These are phyloP conservation scores for Rhizopus arrhizus DNA, from an alignment of 371 early-diverging fungal genomes.

Conservation along the genomic window DNA sequence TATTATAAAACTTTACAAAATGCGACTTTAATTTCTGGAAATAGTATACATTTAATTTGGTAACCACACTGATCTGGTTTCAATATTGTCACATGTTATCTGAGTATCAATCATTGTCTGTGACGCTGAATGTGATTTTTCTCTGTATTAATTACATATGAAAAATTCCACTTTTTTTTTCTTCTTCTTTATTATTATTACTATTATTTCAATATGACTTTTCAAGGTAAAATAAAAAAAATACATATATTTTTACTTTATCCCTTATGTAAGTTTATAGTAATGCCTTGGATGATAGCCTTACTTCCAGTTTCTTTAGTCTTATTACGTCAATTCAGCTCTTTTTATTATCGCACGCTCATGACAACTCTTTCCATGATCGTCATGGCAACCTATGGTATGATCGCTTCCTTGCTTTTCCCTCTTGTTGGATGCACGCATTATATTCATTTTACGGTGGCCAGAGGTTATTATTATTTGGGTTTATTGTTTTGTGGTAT, in stretches of 20 bases:
- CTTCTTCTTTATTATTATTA: background rate
- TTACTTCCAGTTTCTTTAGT: background rate
- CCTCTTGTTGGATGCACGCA: conserved; percentile 50
- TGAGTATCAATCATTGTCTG: too few relatives aligned
- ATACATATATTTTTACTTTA: background rate
- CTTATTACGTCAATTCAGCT: conserved; percentile 8
- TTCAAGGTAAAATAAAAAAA: conserved; percentile 4
- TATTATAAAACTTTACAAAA: too few relatives aligned
- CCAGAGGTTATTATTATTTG: conserved; percentile 55
- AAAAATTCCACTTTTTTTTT: background rate
- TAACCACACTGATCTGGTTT: too few relatives aligned
- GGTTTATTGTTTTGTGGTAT: conserved; percentile 60
- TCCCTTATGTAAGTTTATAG: background rate
- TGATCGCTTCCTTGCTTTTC: conserved; percentile 47
- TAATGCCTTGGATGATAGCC: background rate
- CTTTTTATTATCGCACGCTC: conserved; percentile 36
- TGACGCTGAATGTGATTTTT: background rate
- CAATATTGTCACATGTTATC: too few relatives aligned
- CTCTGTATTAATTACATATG: background rate
- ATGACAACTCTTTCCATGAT: conserved; percentile 29
- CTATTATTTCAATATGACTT: background rate
- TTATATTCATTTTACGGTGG: conserved; percentile 65
- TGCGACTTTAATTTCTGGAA: too few relatives aligned
- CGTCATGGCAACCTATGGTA: conserved; percentile 46
- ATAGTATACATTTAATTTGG: too few relatives aligned